Evolutionary conservation across 192 early-diverging fungal genomes (phyloP), one percentile per base, ranked within the genome.

Genomic region (Coemansia sp.): DNA sequence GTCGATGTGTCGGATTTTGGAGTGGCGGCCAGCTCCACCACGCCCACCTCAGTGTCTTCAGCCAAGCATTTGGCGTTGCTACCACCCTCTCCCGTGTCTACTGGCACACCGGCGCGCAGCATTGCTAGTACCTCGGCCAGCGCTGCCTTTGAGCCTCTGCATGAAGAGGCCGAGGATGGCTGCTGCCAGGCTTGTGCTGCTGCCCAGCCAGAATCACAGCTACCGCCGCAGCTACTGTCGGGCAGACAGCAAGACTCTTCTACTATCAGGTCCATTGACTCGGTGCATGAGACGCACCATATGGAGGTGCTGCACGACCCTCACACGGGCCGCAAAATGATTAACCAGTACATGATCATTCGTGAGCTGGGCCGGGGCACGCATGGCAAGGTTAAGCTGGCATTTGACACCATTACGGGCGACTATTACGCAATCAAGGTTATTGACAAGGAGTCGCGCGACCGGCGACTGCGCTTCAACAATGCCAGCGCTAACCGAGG

Each of bases 311-410:
- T 92, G 56, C 88, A 91, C 73, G 93, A 97, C 67, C 86, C 89
- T 42, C 77, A 71, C 40, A 93, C 92, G 0, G 96, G 95, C 16
- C 90, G 91, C 76, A 99, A 99, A 66, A 91, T 92, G 86, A 93
- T 99, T 69, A 99, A 99, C 78, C 86, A 96, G 59, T 99, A 96
- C 77, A 90, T 94, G 84, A 87, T 99, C 9, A 73, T 97, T 9
- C 83, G 84, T 51, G 94, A 96, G 73, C 83, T 99, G 10, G 96
- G 96, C 8, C 84, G 95, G 24, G 96, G 96, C 36, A 91, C 92
- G 9, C 94, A 99, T 64, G 96, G 96, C 38, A 97, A 97, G 79
- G 96, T 99, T 42, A 96, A 96, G 74, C 85, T 97, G 24, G 90
- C 87, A 35, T 85, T 86, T 31, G 93, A 97, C 79, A 86, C 86